These are phyloP conservation scores for Didymella keratinophila DNA, from an alignment of 2,329 filamentous ascomycete species.

Conservation along the genomic window DNA sequence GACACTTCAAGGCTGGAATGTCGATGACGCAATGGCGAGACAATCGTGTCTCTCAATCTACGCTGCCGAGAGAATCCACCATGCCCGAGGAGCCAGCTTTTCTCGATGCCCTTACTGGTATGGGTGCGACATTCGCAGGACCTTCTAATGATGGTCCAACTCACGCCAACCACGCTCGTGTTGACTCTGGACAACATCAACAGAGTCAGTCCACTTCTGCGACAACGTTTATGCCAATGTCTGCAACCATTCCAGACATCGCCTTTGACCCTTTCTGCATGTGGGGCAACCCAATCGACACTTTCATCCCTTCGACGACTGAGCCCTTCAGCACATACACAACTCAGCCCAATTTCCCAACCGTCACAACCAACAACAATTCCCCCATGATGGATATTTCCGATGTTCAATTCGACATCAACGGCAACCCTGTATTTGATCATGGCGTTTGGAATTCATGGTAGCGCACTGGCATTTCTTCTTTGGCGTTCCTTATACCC, in stretches of 20 bases:
- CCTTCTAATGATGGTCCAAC: background rate
- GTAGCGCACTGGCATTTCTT: background rate
- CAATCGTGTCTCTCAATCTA: background rate
- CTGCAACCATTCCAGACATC: background rate
- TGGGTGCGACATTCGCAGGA: constrained; percentile 9
- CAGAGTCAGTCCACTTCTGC: background rate
- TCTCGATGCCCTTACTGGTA: constrained; percentile 3
- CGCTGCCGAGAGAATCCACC: background rate
- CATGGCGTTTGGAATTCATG: background rate
- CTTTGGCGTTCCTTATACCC: constrained; percentile 6
- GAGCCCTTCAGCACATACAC: too few species aligned
- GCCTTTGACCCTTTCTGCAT: background rate
- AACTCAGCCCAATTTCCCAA: too few species aligned
- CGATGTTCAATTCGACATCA: too few species aligned
- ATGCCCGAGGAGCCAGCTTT: background rate
- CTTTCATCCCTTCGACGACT: background rate
- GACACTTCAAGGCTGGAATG: constrained; percentile 44
- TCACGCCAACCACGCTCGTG: background rate
- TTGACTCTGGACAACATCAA: background rate
- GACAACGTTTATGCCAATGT: background rate
- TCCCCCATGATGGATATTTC: too few species aligned
- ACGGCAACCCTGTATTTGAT: constrained; percentile 3
- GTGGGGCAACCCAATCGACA: constrained; percentile 7
- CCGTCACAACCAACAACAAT: too few species aligned
- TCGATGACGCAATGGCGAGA: constrained; percentile 41